Base-by-base conservation (phyloP, 2,329 filamentous ascomycete genomes). In the Mariannaea sp. region DNA sequence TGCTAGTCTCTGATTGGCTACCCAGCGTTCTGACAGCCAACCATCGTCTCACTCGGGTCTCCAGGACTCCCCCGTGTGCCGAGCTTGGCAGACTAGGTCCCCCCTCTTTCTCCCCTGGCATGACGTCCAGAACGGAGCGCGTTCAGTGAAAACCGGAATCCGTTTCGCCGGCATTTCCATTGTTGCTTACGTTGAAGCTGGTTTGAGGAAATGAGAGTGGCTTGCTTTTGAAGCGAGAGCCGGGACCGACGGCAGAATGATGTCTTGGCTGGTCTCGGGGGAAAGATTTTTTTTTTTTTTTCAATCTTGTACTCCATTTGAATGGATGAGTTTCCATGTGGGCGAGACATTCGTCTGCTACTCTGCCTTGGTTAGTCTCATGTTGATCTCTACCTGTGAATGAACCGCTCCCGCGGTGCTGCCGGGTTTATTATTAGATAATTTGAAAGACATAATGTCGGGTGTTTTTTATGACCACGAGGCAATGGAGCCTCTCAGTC, bases 1-100 rank as follows among this genome's bases (percentile, higher is more conserved):
- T 8, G 22, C 22, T 17, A n/a, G n/a, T n/a, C n/a, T n/a, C n/a
- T 33, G 19, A 49, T 41, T 49, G 36, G 45, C 20, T 41, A 22
- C 45, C 45, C 20, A 7, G 10, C 12, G 6, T 17, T 20, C n/a
- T n/a, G n/a, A 12, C 19, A 22, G 8, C 35, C 36, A 6, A 5
- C 22, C 35, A 32, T 40, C 45, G n/a, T 27, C 14, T 33, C 13
- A 26, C 16, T 12, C 19, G 12, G 9, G 19, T 2, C 9, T 4
- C 14, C 33, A n/a, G n/a, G 33, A 17, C 24, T 39, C 10, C 9
- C 19, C 17, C 16, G 36, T 38, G 4, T 41, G 43, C 36, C n/a
- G 26, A 19, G 17, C 16, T 16, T 17, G 16, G 22, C 36, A 29
- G 10, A 19, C 33, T 36, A 16, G 33, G 16, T n/a, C 2, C 22